phyloP scores from a whole-genome alignment of 2,329 filamentous ascomycete genomes.

The Hypoxylon sp. region DNA sequence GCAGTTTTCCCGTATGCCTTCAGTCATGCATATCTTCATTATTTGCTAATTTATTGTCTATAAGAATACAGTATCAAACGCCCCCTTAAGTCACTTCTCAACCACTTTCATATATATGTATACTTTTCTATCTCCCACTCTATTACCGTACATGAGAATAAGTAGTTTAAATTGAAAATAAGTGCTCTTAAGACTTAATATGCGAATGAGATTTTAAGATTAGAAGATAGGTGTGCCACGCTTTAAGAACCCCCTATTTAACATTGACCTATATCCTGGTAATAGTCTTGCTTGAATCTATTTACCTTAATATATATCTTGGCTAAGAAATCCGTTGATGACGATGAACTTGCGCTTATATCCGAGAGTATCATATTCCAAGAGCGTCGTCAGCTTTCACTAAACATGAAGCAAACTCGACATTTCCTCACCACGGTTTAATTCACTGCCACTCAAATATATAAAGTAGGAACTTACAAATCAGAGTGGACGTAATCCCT shows the following conservation, averaged over 20 bases:
- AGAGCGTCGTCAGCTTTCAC: neutral
- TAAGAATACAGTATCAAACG: slow-evolving; percentile 13
- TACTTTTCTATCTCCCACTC: neutral
- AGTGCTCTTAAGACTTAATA: neutral
- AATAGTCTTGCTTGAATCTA: neutral
- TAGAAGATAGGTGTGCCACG: neutral
- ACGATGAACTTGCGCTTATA: no score
- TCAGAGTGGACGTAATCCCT: neutral
- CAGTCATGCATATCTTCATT: slow-evolving; percentile 6
- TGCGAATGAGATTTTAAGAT: neutral
- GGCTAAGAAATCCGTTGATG: no score
- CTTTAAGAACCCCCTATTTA: neutral
- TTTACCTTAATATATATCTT: no score
- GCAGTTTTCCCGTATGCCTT: slow-evolving; percentile 42
- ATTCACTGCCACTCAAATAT: neutral
- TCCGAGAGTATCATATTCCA: no score
- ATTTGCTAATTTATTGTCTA: neutral
- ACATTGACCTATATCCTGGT: neutral
- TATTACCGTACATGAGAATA: neutral
- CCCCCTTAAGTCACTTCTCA: neutral
- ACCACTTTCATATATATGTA: neutral
- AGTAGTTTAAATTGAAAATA: no score
- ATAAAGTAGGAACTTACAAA: neutral
- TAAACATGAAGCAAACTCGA: neutral
- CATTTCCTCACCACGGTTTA: neutral